Evolutionary conservation across 805 yeast species (phyloP).

Genomic region (Zygoascus biomembranicola): DNA sequence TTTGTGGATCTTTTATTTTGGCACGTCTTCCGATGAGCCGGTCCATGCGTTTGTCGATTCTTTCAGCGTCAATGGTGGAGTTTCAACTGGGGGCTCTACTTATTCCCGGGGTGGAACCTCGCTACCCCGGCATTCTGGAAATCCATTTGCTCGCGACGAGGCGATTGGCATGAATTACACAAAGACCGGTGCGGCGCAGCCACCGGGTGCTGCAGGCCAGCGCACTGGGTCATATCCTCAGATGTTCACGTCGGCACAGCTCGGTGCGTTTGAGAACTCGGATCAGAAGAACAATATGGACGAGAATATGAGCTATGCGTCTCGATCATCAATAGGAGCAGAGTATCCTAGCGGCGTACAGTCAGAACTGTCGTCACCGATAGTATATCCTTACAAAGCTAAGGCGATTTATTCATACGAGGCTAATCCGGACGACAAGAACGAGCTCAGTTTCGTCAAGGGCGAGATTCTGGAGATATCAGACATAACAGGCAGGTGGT

Average conservation of each 20-base stretch:
- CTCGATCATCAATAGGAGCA: not conserved
- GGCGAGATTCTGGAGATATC: constrained; percentile 89
- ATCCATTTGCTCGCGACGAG: constrained; percentile 6
- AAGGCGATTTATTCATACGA: constrained; percentile 78
- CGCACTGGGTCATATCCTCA: constrained; percentile 14
- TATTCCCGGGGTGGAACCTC: constrained; percentile 5
- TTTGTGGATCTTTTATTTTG: constrained; percentile 82
- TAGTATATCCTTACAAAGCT: constrained; percentile 73
- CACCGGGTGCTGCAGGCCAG: not conserved
- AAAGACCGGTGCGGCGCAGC: not conserved
- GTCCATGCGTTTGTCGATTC: constrained; percentile 79
- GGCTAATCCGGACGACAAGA: constrained; percentile 87
- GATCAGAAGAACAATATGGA: constrained; percentile 12
- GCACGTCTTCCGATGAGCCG: constrained; percentile 86
- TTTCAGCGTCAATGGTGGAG: constrained; percentile 43
- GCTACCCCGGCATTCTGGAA: constrained; percentile 3
- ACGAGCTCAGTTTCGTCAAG: constrained; percentile 82
- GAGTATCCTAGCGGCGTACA: not conserved
- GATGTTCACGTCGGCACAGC: constrained; percentile 31
- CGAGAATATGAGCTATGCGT: not conserved
- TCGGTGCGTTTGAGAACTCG: constrained; percentile 32
- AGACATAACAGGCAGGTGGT: constrained; percentile 95
- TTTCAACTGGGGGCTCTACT: constrained; percentile 2
- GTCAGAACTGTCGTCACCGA: constrained; percentile 21
- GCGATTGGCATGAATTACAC: constrained; percentile 15